Conservation (phyloP, 176 grass and related monocot species). For the Carex scoparia region DNA sequence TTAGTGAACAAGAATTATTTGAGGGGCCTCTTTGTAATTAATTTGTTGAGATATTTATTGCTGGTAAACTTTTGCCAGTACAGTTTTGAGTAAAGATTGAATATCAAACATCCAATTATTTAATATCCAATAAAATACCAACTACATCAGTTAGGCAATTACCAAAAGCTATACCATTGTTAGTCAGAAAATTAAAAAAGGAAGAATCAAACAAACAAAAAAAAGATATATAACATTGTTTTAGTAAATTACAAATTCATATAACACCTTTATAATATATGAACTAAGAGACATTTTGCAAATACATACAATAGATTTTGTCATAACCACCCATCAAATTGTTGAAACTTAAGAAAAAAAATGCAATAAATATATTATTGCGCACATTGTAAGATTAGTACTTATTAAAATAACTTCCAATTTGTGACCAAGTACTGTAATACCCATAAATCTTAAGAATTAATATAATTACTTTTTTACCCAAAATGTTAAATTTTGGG, state of each 20-base stretch:
- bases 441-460: not conserved
- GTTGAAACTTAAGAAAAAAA: not conserved
- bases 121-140: not conserved
- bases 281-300: not conserved
- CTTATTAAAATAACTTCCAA: too few relatives aligned
- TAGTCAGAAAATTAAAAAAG: not conserved
- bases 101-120: too few relatives aligned
- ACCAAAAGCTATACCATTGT: not conserved
- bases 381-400: not conserved
- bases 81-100: not conserved
- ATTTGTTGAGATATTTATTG: constrained; percentile 14
- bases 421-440: not conserved
- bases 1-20: constrained; percentile 25
- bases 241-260: not conserved
- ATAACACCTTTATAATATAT: too few relatives aligned
- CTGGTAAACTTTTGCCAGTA: not conserved
- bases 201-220: not conserved
- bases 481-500: not conserved
- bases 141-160: not conserved
- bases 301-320: not conserved
- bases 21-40: constrained; percentile 20
- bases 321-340: not conserved
- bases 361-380: not conserved
- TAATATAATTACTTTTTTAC: not conserved
- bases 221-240: not conserved